A percentile compares a stretch with the other conserved stretches of the same genome.
phyloP scores from a whole-genome alignment of 2,329 filamentous ascomycete species.

The Stachybotrys chlorohalonatus region DNA sequence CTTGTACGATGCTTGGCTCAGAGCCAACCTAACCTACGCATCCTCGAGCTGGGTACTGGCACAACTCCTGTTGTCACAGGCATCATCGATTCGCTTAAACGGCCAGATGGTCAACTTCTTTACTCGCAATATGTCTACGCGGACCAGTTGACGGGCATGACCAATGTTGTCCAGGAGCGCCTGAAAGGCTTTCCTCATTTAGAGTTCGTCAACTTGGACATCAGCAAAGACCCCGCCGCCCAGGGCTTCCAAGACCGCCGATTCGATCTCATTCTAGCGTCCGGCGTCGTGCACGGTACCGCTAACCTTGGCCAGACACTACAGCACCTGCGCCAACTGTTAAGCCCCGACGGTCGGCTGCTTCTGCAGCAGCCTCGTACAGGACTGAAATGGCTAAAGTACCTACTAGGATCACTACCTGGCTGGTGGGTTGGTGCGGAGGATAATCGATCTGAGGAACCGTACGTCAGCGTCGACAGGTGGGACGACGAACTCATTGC shows the following conservation, averaged over 20 bases:
- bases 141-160: slow-evolving; percentile 18
- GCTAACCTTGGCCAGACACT: slow-evolving; percentile 12
- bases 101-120: slow-evolving; percentile 5
- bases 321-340: slow-evolving; percentile 20
- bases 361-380: slow-evolving; percentile 18
- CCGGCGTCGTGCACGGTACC: slow-evolving; percentile 28
- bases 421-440: slow-evolving; percentile 26
- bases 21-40: slow-evolving; percentile 17
- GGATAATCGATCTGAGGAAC: slow-evolving; percentile 16
- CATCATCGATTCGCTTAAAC: slow-evolving; percentile 17
- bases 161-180: slow-evolving; percentile 15
- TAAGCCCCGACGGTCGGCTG: slow-evolving; percentile 21
- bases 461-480: slow-evolving; percentile 11
- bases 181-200: slow-evolving; percentile 10
- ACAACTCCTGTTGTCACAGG: slow-evolving; percentile 20
- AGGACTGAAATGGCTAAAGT: slow-evolving; percentile 14
- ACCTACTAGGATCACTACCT: slow-evolving; percentile 16
- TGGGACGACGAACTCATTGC: slow-evolving; percentile 18
- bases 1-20: slow-evolving; percentile 12
- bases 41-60: slow-evolving; percentile 32
- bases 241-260: slow-evolving; percentile 21
- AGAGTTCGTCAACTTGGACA: slow-evolving; percentile 10
- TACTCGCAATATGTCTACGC: slow-evolving; percentile 20
- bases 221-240: slow-evolving; percentile 10
- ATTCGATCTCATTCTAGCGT: slow-evolving; percentile 28